A percentile compares a stretch with the other conserved stretches of the same genome.
These are phyloP conservation scores for Zygosaccharomyces siamensis DNA, from an alignment of 805 yeast genomes.

Conservation along the genomic window DNA sequence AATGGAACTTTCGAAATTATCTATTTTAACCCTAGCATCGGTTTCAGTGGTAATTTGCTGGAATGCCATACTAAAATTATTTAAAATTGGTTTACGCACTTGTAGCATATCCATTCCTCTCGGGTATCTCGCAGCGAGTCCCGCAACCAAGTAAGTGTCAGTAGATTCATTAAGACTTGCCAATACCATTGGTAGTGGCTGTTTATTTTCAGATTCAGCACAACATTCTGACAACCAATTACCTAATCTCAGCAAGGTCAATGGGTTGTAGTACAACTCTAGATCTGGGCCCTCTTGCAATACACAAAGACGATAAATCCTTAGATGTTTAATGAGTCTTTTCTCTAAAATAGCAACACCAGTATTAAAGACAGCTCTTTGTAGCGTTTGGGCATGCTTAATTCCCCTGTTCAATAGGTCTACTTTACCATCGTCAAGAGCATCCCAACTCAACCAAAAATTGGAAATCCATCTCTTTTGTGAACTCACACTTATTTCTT, in stretches of 20 bases:
- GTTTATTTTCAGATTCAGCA: slow-evolving; percentile 64
- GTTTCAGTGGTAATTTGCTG: slow-evolving; percentile 80
- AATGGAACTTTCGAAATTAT: slow-evolving; percentile 90
- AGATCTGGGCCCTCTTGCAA: slow-evolving; percentile 85
- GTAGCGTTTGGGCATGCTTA: slow-evolving; percentile 77
- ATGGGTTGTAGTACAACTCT: slow-evolving; percentile 74
- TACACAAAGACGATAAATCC: slow-evolving; percentile 80
- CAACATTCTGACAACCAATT: slow-evolving; percentile 88
- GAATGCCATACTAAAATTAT: slow-evolving; percentile 86
- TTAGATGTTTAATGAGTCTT: slow-evolving; percentile 67
- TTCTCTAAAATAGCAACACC: slow-evolving; percentile 89
- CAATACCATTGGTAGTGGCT: slow-evolving; percentile 72
- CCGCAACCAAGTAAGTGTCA: slow-evolving; percentile 81
- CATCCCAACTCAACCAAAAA: slow-evolving; percentile 67
- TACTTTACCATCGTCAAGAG: slow-evolving; percentile 44
- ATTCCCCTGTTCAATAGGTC: slow-evolving; percentile 47
- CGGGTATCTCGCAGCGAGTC: slow-evolving; percentile 80
- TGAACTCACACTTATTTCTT: slow-evolving; percentile 36
- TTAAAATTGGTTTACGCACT: slow-evolving; percentile 47
- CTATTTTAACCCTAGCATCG: slow-evolving; percentile 85
- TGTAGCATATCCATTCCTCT: slow-evolving; percentile 37
- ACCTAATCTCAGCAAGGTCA: slow-evolving; percentile 78
- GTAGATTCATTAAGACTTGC: slow-evolving; percentile 73
- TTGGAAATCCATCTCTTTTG: slow-evolving; percentile 71
- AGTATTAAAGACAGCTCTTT: slow-evolving; percentile 76